These are phyloP conservation scores for Dothiorella sarmentorum DNA, from an alignment of 2,329 filamentous ascomycete species.

Conservation along the genomic window DNA sequence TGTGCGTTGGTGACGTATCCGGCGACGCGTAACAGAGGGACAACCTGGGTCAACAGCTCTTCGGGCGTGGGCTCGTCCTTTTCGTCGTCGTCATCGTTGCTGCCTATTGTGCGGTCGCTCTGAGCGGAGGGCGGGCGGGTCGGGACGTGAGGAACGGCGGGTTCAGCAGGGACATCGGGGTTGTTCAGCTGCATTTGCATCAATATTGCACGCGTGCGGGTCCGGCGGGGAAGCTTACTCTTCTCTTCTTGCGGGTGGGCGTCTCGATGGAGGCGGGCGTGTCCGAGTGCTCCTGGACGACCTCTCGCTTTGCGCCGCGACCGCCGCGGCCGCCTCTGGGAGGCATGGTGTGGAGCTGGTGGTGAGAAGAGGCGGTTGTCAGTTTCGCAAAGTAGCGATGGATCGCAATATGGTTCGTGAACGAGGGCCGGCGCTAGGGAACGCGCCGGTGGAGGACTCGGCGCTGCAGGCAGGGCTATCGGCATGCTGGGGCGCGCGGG, in stretches of 20 bases:
- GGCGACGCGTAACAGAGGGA: constrained; percentile 42
- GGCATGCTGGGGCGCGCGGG: constrained; percentile 21
- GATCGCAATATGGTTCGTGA: background rate
- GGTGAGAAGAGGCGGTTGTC: background rate
- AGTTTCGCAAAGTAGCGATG: background rate
- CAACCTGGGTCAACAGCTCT: constrained; percentile 27
- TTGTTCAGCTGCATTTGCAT: constrained; percentile 32
- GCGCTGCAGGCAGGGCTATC: constrained; percentile 32
- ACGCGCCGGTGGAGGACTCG: background rate
- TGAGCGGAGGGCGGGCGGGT: constrained; percentile 36
- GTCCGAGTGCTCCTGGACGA: constrained; percentile 31
- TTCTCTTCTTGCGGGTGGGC: constrained; percentile 47
- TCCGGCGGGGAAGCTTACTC: constrained; percentile 31
- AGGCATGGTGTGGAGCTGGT: constrained; percentile 4
- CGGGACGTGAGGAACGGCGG: constrained; percentile 22
- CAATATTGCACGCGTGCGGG: background rate
- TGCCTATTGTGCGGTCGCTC: constrained; percentile 33
- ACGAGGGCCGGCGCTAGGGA: background rate
- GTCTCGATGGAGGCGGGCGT: constrained; percentile 48
- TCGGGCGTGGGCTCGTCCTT: constrained; percentile 36
- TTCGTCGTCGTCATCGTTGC: constrained; percentile 42
- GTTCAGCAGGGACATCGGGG: constrained; percentile 27
- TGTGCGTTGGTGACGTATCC: constrained; percentile 54
- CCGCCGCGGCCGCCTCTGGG: constrained; percentile 15
- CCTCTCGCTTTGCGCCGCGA: constrained; percentile 19